These are phyloP conservation scores for Aureobasidium sp. DNA, from an alignment of 2,329 filamentous ascomycete species.

Conservation along the genomic window DNA sequence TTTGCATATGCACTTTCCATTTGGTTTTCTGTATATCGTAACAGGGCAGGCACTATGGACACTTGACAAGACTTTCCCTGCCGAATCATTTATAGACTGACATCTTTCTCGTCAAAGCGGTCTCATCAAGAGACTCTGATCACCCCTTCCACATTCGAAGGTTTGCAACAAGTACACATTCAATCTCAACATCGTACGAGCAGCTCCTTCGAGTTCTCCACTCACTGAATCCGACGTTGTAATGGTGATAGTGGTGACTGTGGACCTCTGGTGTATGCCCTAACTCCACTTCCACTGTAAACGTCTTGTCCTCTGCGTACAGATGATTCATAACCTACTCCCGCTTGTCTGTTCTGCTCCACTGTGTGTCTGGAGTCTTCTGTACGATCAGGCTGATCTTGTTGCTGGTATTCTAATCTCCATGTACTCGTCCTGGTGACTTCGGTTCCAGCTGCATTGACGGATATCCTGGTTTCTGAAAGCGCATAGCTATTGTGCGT, in stretches of 20 bases:
- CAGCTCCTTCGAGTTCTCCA: no score
- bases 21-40: no score
- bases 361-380: background rate
- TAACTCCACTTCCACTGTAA: background rate
- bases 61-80: background rate
- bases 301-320: background rate
- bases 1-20: background rate
- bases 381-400: background rate
- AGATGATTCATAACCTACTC: background rate
- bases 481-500: background rate
- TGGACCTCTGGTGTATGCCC: background rate
- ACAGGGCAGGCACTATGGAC: background rate
- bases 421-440: background rate
- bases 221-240: background rate
- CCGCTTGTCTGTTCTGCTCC: background rate
- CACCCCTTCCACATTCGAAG: background rate
- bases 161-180: background rate
- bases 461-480: background rate
- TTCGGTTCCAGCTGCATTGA: no score
- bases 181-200: background rate
- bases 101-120: no score
- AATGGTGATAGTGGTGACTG: background rate
- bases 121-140: background rate
- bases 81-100: no score
- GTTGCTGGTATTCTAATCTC: background rate